Conservation (phyloP, 1,284 basidiomycete species). For the Pseudozyma sp. region DNA sequence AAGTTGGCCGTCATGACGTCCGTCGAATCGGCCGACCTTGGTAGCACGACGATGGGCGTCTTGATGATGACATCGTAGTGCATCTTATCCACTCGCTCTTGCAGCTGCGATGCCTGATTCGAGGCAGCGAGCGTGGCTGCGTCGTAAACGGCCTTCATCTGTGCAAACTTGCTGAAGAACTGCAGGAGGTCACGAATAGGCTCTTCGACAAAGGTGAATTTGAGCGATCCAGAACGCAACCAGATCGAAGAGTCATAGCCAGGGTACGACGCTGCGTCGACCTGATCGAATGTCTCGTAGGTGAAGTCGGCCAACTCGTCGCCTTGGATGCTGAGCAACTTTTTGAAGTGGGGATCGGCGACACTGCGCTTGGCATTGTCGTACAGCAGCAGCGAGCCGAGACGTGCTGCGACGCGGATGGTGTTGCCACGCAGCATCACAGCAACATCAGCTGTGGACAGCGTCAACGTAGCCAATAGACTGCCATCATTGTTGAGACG, state of each 20-base stretch:
- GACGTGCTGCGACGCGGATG: slow-evolving; percentile 82
- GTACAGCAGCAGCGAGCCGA: slow-evolving; percentile 86
- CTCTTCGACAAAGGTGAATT: slow-evolving; percentile 87
- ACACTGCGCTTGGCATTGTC: slow-evolving; percentile 78
- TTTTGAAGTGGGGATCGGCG: slow-evolving; percentile 78
- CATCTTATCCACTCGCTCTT: slow-evolving; percentile 77
- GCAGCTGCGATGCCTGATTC: slow-evolving; percentile 80
- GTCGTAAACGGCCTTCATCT: slow-evolving; percentile 83
- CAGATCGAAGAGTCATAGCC: slow-evolving; percentile 89
- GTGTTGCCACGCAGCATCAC: slow-evolving; percentile 81
- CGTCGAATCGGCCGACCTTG: slow-evolving; percentile 77
- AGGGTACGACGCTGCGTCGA: slow-evolving; percentile 74
- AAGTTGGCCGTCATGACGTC: slow-evolving; percentile 85
- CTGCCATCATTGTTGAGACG: slow-evolving; percentile 82
- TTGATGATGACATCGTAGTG: slow-evolving; percentile 90
- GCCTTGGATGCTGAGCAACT: slow-evolving; percentile 93
- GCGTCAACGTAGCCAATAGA: slow-evolving; percentile 84
- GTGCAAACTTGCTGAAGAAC: slow-evolving; percentile 88
- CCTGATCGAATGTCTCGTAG: slow-evolving; percentile 88
- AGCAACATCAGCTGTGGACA: slow-evolving; percentile 90
- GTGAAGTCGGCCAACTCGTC: slow-evolving; percentile 94
- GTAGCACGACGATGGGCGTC: slow-evolving; percentile 92
- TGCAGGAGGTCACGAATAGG: slow-evolving; percentile 86
- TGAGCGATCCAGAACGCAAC: slow-evolving; percentile 89
- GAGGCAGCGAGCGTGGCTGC: slow-evolving; percentile 93